A percentile compares a stretch with the other conserved stretches of the same genome.
Evolutionary conservation across 1,284 basidiomycete species (phyloP).

Genomic region (Marasmius oreades): DNA sequence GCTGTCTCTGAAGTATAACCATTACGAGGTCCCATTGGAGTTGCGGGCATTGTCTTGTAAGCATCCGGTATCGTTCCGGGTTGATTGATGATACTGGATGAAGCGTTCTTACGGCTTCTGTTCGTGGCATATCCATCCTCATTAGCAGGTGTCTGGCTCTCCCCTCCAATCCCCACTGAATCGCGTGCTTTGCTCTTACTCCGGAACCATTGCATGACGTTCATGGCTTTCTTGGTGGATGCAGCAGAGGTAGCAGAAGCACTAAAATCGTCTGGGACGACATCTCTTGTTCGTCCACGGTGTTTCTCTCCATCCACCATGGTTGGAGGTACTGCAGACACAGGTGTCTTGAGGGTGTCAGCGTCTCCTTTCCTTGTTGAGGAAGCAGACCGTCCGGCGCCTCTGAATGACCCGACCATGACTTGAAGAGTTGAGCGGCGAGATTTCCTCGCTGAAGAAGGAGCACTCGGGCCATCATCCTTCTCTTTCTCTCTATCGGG

Average conservation of each 20-base stretch:
- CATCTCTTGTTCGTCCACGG: constrained; percentile 11
- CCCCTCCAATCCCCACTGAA: constrained; percentile 31
- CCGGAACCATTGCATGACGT: constrained; percentile 82
- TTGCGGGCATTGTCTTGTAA: constrained; percentile 1
- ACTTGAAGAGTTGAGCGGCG: constrained; percentile 76
- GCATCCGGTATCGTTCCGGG: constrained; percentile 4
- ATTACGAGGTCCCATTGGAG: constrained; percentile 32
- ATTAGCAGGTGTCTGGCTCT: constrained; percentile 27
- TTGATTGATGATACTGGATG: constrained; percentile 33
- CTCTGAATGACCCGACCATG: constrained; percentile 74
- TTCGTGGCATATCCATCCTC: constrained; percentile 12
- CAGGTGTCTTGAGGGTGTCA: constrained; percentile 30
- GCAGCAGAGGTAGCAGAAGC: constrained; percentile 52
- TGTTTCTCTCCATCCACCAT: constrained; percentile 9
- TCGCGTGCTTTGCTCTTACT: constrained; percentile 59
- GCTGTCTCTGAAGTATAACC: constrained; percentile 42
- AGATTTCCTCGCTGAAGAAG: constrained; percentile 35
- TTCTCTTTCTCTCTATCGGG: constrained; percentile 14
- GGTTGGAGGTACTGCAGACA: constrained; percentile 12
- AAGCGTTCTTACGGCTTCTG: constrained; percentile 21
- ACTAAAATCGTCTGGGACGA: constrained; percentile 2
- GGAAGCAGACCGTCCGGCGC: constrained; percentile 22
- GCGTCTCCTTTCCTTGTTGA: constrained; percentile 36
- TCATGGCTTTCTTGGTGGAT: constrained; percentile 69
- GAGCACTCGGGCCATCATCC: constrained; percentile 18